Percentiles rank a stretch among this genome's conserved stretches.
Conservation (phyloP, 495 filamentous ascomycete genomes). For the Aspergillus homomorphus region DNA sequence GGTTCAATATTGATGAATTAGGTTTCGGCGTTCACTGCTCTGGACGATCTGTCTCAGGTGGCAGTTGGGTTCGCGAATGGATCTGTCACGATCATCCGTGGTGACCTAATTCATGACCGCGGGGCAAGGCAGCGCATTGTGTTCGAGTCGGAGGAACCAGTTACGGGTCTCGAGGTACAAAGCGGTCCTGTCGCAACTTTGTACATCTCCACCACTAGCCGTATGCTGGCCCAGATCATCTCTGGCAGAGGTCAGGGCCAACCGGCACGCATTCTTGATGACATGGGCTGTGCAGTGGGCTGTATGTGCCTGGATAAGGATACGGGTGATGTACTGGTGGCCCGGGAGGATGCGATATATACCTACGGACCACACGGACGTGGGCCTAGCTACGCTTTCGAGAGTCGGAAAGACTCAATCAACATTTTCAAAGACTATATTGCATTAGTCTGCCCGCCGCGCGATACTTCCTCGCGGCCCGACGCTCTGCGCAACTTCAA, state of each 20-base stretch:
- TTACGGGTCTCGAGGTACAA: constrained; percentile 75
- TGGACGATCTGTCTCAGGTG: constrained; percentile 84
- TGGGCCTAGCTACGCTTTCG: constrained; percentile 83
- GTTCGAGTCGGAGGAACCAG: constrained; percentile 93
- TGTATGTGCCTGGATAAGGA: constrained; percentile 86
- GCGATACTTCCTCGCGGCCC: constrained; percentile 50
- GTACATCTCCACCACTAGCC: constrained; percentile 86
- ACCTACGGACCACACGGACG: constrained; percentile 84
- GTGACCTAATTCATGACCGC: constrained; percentile 91
- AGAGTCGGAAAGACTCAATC: constrained; percentile 82
- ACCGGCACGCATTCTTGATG: constrained; percentile 81
- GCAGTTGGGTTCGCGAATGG: constrained; percentile 96
- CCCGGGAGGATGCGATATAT: constrained; percentile 90
- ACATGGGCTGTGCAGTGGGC: constrained; percentile 81
- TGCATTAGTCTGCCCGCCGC: constrained; percentile 81
- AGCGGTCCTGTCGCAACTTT: constrained; percentile 64
- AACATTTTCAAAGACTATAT: constrained; percentile 82
- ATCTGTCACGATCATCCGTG: constrained; percentile 86
- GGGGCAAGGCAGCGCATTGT: constrained; percentile 95
- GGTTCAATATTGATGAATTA: constrained; percentile 25
- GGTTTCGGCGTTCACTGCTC: constrained; percentile 85
- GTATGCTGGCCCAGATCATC: constrained; percentile 83
- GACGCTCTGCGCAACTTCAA: constrained; percentile 62
- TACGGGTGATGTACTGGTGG: constrained; percentile 83
- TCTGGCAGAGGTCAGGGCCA: constrained; percentile 85